Conservation (phyloP, 2,329 filamentous ascomycete genomes). For the Beauveria australis region DNA sequence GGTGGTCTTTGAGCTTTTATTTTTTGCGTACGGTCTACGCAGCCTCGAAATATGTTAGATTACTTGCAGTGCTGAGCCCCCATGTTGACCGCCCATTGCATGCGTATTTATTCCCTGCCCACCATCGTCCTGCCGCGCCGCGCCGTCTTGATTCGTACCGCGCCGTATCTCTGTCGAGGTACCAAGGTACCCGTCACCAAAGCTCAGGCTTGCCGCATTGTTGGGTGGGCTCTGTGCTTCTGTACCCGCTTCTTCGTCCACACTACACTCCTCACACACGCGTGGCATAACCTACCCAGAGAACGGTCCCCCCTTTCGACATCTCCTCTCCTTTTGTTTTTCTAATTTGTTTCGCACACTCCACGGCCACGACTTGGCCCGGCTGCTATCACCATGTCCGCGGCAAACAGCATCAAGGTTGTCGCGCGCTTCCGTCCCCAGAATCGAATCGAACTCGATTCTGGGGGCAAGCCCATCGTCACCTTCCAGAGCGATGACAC, state of each 20-base stretch:
- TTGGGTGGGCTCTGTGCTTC: constrained; percentile 3
- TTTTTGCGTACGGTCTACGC: not conserved
- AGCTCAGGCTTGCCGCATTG: constrained; percentile 5
- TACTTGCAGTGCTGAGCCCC: not conserved
- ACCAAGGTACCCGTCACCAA: not conserved
- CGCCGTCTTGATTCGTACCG: not conserved
- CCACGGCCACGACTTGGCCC: constrained; percentile 3
- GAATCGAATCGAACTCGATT: constrained; percentile 86
- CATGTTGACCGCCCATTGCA: not conserved
- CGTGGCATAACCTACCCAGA: constrained; percentile 2
- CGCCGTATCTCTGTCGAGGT: not conserved
- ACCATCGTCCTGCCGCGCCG: not conserved
- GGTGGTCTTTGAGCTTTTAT: not conserved
- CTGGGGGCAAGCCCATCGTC: constrained; percentile 87
- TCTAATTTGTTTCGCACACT: constrained; percentile 1
- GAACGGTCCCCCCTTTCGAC: constrained; percentile 3
- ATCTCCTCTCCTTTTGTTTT: not conserved
- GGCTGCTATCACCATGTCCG: constrained; percentile 40
- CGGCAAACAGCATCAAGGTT: constrained; percentile 68
- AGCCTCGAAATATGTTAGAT: too few relatives aligned
- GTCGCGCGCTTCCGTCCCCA: constrained; percentile 96
- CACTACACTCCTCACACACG: constrained; percentile 1
- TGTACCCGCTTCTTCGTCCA: constrained; percentile 9
- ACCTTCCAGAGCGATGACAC: constrained; percentile 82
- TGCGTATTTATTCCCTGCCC: not conserved